These are phyloP conservation scores for Zygotorulaspora mrakii DNA, from an alignment of 1,139 yeast genomes.

Conservation along the genomic window DNA sequence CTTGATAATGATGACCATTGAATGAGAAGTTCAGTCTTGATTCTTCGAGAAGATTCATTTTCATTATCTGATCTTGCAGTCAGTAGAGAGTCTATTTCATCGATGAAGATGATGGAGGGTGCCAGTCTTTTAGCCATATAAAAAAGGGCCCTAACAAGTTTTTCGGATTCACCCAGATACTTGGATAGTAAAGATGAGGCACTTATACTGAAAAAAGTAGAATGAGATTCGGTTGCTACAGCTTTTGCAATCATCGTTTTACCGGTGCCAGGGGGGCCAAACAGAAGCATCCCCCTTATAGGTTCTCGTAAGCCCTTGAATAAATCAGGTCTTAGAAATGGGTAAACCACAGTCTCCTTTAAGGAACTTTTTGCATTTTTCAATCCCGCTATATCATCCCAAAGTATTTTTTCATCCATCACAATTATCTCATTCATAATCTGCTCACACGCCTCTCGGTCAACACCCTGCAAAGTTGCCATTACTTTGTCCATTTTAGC, in stretches of 20 bases:
- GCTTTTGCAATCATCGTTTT: conserved; percentile 61
- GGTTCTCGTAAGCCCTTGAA: conserved; percentile 62
- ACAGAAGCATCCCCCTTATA: conserved; percentile 58
- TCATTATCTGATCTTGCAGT: conserved; percentile 53
- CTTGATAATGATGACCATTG: conserved; percentile 64
- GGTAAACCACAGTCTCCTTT: conserved; percentile 65
- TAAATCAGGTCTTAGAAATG: conserved; percentile 60
- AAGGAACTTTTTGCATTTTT: conserved; percentile 54
- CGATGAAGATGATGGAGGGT: conserved; percentile 47
- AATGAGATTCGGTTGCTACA: conserved; percentile 62
- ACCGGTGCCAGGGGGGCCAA: conserved; percentile 56
- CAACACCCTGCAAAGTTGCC: conserved; percentile 40
- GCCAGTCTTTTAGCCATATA: conserved; percentile 50
- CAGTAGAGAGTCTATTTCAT: conserved; percentile 60
- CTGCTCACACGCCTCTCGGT: conserved; percentile 43
- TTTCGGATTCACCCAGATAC: conserved; percentile 61
- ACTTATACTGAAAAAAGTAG: conserved; percentile 60
- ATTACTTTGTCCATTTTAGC: conserved; percentile 12
- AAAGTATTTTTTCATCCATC: conserved; percentile 53
- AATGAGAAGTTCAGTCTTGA: conserved; percentile 59
- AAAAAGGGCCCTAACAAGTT: conserved; percentile 56
- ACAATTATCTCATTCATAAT: conserved; percentile 50
- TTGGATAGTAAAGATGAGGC: conserved; percentile 61
- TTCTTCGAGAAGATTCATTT: conserved; percentile 48
- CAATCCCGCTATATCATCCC: conserved; percentile 65